Evolutionary conservation across 2,329 filamentous ascomycete genomes (phyloP).

Genomic region (Torrubiella hemipterigena): DNA sequence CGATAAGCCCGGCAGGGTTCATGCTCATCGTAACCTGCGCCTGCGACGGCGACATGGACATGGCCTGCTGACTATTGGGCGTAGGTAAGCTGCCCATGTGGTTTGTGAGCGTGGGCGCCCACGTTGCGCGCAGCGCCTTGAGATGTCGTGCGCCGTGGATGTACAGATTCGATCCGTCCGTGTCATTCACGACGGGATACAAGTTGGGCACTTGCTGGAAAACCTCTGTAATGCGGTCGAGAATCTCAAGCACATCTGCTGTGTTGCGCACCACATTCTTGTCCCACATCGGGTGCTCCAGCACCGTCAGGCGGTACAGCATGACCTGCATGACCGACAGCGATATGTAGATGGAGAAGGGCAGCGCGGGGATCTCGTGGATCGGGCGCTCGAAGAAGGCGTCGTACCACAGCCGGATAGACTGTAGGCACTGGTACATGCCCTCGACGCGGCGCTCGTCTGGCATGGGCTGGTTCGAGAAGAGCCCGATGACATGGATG

Average conservation of each 20-base stretch:
- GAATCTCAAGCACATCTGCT: conserved; percentile 20
- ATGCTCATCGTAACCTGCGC: not conserved
- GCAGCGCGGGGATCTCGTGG: conserved; percentile 16
- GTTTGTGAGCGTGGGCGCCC: conserved; percentile 22
- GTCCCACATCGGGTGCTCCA: conserved; percentile 29
- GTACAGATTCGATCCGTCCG: conserved; percentile 18
- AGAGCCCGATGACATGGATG: conserved; percentile 20
- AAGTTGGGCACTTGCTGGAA: conserved; percentile 14
- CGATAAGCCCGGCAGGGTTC: conserved; percentile 1
- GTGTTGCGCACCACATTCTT: conserved; percentile 21
- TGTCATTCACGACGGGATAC: conserved; percentile 16
- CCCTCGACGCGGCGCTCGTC: conserved; percentile 18
- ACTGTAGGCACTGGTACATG: conserved; percentile 23
- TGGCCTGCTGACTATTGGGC: conserved; percentile 13
- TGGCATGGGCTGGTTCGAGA: conserved; percentile 17
- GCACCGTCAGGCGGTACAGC: conserved; percentile 25
- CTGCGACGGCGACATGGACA: not conserved
- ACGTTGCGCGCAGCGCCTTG: conserved; percentile 18
- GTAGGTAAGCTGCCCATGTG: conserved; percentile 17
- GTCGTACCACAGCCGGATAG: conserved; percentile 23
- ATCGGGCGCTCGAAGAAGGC: conserved; percentile 20
- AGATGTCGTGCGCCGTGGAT: conserved; percentile 22
- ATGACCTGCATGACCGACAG: conserved; percentile 22
- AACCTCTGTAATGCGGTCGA: conserved; percentile 21
- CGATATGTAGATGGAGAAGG: conserved; percentile 21